Evolutionary conservation across 2,329 filamentous ascomycete species (phyloP).

Genomic region (Neodidymelliopsis sp.): DNA sequence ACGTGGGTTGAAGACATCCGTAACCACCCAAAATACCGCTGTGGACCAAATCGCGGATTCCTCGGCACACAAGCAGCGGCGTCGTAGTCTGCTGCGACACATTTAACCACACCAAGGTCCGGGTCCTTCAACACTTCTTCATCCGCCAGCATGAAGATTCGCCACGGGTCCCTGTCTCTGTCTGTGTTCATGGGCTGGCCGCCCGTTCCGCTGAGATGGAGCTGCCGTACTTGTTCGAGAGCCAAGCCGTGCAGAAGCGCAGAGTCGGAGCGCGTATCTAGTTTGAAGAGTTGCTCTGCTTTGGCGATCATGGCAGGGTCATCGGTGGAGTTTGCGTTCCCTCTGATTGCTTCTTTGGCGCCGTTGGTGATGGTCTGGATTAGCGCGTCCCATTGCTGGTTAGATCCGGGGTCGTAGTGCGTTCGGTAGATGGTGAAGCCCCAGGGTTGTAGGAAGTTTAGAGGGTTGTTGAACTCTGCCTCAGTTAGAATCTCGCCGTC

Average conservation of each 20-base stretch:
- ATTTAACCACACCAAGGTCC: constrained; percentile 5
- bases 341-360: neutral
- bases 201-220: constrained; percentile 4
- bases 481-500: neutral
- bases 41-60: constrained; percentile 2
- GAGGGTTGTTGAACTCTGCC: neutral
- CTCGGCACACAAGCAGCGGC: constrained; percentile 4
- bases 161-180: neutral
- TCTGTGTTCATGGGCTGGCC: constrained; percentile 12
- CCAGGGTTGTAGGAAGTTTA: neutral
- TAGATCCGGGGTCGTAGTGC: neutral
- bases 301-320: neutral
- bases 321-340: neutral
- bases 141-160: constrained; percentile 15
- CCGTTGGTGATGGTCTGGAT: constrained; percentile 3
- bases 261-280: constrained; percentile 14
- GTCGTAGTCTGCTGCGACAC: constrained; percentile 13
- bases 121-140: constrained; percentile 7
- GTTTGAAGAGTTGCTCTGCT: constrained; percentile 7
- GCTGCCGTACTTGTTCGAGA: constrained; percentile 5
- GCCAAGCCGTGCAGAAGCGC: constrained; percentile 3
- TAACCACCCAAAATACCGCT: constrained; percentile 14
- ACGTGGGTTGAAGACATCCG: neutral
- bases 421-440: constrained; percentile 7
- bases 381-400: neutral